Base-by-base conservation (phyloP, 2,329 filamentous ascomycete species). In the Aureobasidium sp. region DNA sequence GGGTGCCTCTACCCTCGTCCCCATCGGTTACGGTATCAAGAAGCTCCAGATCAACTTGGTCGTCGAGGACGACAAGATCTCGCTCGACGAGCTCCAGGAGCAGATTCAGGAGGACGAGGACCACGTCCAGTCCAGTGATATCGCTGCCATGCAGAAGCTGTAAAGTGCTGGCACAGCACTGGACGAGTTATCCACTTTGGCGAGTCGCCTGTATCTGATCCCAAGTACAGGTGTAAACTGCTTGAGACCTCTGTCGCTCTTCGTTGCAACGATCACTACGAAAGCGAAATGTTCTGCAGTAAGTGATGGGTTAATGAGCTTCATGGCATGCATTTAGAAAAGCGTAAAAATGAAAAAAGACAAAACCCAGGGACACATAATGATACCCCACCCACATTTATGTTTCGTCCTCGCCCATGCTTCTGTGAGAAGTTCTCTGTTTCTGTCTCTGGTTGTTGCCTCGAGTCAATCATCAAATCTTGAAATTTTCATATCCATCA, bases 11-110 rank as follows among this genome's bases (percentile, higher is more conserved):
- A 90, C 94, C 84, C 82, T 96, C 68, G 87, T 96, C 58, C 78
- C 92, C 68, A 87, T 99, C 72, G 93, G 92, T 73, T 99, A 90
- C 84, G 94, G 94, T 84, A 95, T 99, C 84, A 94, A 90, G 85
- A 97, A 97, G 86, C 87, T 99, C 67, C 93, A 97, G 85, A 96
- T 99, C 83, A 97, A 90, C 87, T 80, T 97, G 70, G 91, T 97
- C 71, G 82, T 97, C 68, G 94, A 97, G 84, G 94, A 99, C 76
- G 93, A 97, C 69, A 97, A 97, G 86, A 78, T 99, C 75, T 92
- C 90, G 69, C 77, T 90, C 68, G 85, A 88, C 70, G 93, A 97
- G 66, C 87, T 99, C 70, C 86, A 96, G 84, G 86, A 90, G 75
- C 73, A 89, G 82, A 95, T 97, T 72, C 84, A 85, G 74, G 90